A percentile compares a stretch with the other conserved stretches of the same genome.
These are phyloP conservation scores for Yamadazyma sp. DNA, from an alignment of 1,139 yeast species.

Conservation along the genomic window DNA sequence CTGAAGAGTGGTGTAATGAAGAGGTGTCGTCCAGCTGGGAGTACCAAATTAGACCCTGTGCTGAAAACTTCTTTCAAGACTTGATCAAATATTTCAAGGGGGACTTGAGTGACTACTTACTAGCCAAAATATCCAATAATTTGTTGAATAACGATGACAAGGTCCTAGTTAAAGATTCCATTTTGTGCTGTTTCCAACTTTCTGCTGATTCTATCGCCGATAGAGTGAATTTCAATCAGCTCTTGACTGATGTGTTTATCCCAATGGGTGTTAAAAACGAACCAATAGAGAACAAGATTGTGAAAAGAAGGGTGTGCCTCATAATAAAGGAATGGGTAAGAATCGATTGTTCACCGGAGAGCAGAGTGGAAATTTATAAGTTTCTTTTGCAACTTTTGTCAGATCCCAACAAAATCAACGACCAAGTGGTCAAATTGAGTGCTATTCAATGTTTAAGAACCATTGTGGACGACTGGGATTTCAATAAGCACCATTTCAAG, in stretches of 20 bases:
- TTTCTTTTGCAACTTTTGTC: slow-evolving; percentile 50
- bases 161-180: slow-evolving; percentile 72
- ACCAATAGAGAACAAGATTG: slow-evolving; percentile 53
- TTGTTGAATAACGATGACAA: slow-evolving; percentile 45
- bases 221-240: slow-evolving; percentile 60
- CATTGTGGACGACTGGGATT: slow-evolving; percentile 85
- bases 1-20: slow-evolving; percentile 91
- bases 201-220: slow-evolving; percentile 68
- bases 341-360: slow-evolving; percentile 59
- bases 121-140: slow-evolving; percentile 61
- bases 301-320: slow-evolving; percentile 74
- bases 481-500: slow-evolving; percentile 62
- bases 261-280: slow-evolving; percentile 61
- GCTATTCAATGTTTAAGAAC: slow-evolving; percentile 71
- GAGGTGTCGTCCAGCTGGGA: slow-evolving; percentile 81
- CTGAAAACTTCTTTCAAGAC: slow-evolving; percentile 82
- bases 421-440: slow-evolving; percentile 73
- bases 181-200: slow-evolving; percentile 77
- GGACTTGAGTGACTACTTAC: slow-evolving; percentile 58
- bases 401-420: slow-evolving; percentile 34
- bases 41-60: slow-evolving; percentile 81
- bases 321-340: slow-evolving; percentile 81
- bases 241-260: slow-evolving; percentile 58
- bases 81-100: slow-evolving; percentile 65
- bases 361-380: slow-evolving; percentile 60